Evolutionary conservation across 2,329 filamentous ascomycete species (phyloP).

Genomic region (Keithomyces neogunnii): DNA sequence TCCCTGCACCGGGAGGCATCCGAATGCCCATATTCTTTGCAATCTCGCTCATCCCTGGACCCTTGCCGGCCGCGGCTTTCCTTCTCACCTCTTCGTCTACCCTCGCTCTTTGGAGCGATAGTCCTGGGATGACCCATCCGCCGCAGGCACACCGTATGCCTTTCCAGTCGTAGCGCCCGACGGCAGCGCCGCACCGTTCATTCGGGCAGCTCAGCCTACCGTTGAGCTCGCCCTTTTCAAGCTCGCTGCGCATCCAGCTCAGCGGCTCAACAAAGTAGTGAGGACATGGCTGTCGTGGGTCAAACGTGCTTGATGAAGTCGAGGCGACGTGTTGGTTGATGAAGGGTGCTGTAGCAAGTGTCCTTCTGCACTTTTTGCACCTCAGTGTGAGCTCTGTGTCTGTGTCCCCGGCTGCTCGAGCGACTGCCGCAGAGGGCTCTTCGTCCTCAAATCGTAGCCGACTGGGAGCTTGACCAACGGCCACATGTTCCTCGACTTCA

Average conservation of each 20-base stretch:
- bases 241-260: conserved; percentile 84
- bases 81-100: conserved; percentile 58
- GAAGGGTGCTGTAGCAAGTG: conserved; percentile 49
- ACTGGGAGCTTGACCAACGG: conserved; percentile 70
- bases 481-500: conserved; percentile 50
- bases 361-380: conserved; percentile 84
- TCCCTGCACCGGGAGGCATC: conserved; percentile 39
- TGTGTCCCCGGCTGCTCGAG: conserved; percentile 1
- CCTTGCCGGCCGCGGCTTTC: conserved; percentile 10
- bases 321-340: conserved; percentile 50
- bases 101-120: conserved; percentile 73
- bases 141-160: conserved; percentile 88
- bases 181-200: conserved; percentile 65
- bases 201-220: conserved; percentile 81
- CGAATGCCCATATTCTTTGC: conserved; percentile 37
- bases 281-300: conserved; percentile 45
- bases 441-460: conserved; percentile 79
- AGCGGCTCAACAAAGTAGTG: conserved; percentile 89
- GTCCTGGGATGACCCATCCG: conserved; percentile 83
- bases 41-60: conserved; percentile 12
- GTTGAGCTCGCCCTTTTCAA: conserved; percentile 73
- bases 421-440: conserved; percentile 22
- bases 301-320: not conserved
- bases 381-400: conserved; percentile 39
- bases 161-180: conserved; percentile 95